A percentile compares a stretch with the other conserved stretches of the same genome.
Evolutionary conservation across 345 rosid genomes (phyloP).

Genomic region (Euphorbia peplus): DNA sequence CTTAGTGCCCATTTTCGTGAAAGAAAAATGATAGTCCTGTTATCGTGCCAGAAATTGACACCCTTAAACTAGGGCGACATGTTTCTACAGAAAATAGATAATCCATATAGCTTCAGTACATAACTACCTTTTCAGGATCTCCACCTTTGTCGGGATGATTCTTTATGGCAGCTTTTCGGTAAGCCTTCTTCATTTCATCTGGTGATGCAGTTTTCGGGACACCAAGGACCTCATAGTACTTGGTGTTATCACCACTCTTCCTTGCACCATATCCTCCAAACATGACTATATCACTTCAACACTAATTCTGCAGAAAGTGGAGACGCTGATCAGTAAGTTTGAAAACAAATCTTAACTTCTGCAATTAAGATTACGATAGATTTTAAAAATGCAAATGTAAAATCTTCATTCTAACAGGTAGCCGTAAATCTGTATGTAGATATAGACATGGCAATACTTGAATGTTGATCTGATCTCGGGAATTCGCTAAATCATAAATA

Average conservation of each 20-base stretch:
- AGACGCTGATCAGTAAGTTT: not conserved
- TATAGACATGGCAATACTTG: not conserved
- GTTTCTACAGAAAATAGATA: not conserved
- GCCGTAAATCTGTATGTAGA: not conserved
- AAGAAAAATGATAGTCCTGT: too few relatives aligned
- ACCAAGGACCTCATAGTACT: slow-evolving; percentile 46
- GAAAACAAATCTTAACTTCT: slow-evolving; percentile 2
- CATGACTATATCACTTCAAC: slow-evolving; percentile 38
- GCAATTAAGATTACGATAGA: too few relatives aligned
- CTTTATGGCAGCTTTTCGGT: slow-evolving; percentile 53
- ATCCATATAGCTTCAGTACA: too few relatives aligned
- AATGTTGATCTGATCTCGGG: not conserved
- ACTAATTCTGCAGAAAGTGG: not conserved
- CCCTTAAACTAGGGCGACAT: not conserved
- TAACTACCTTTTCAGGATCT: slow-evolving; percentile 52
- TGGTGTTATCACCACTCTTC: slow-evolving; percentile 38
- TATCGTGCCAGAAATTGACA: too few relatives aligned
- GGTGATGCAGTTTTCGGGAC: slow-evolving; percentile 42
- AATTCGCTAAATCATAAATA: not conserved
- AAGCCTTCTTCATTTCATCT: slow-evolving; percentile 63
- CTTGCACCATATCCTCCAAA: slow-evolving; percentile 45
- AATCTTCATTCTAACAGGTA: not conserved
- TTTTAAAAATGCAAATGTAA: not conserved
- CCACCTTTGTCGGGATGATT: slow-evolving; percentile 74
- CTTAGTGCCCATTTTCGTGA: too few relatives aligned